Evolutionary conservation across 768 basidiomycete genomes (phyloP).

Genomic region (Multifurca ochricompacta): DNA sequence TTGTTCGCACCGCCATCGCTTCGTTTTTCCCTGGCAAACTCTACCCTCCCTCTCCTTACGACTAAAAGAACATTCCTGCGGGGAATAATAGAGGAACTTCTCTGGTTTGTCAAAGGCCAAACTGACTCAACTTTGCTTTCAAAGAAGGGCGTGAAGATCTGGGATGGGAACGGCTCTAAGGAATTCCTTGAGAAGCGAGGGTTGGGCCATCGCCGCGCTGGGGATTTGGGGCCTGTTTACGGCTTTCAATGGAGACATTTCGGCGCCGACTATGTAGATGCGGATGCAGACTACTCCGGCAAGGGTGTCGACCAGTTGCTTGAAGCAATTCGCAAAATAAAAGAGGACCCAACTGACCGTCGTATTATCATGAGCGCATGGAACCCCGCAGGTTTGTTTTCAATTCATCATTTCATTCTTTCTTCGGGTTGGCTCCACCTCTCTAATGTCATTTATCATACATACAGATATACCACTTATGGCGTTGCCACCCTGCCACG

Average conservation of each 20-base stretch:
- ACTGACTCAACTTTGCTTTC: conserved; percentile 76
- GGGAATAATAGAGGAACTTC: conserved; percentile 86
- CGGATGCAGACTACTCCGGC: conserved; percentile 68
- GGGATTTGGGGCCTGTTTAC: conserved; percentile 95
- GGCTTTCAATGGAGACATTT: conserved; percentile 97
- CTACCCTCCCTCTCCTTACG: conserved; percentile 80
- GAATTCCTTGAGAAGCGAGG: conserved; percentile 83
- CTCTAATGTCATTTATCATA: too few species aligned
- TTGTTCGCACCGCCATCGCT: conserved; percentile 87
- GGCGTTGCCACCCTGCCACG: conserved; percentile 97
- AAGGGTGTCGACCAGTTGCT: conserved; percentile 88
- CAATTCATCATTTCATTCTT: neutral
- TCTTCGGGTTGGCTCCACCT: too few species aligned
- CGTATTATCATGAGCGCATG: conserved; percentile 94
- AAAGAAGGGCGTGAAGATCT: conserved; percentile 85
- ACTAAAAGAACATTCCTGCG: conserved; percentile 92
- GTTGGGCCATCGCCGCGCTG: conserved; percentile 74
- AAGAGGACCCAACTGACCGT: conserved; percentile 85
- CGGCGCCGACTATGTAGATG: conserved; percentile 73
- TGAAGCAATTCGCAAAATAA: conserved; percentile 89
- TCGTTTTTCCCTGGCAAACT: conserved; percentile 76
- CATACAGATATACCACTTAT: conserved; percentile 77
- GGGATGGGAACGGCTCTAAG: conserved; percentile 93
- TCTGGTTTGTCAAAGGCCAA: conserved; percentile 86
- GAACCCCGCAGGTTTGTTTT: conserved; percentile 87